These are phyloP conservation scores for Colletotrichum salicis DNA, from an alignment of 2,329 filamentous ascomycete genomes.

Conservation along the genomic window DNA sequence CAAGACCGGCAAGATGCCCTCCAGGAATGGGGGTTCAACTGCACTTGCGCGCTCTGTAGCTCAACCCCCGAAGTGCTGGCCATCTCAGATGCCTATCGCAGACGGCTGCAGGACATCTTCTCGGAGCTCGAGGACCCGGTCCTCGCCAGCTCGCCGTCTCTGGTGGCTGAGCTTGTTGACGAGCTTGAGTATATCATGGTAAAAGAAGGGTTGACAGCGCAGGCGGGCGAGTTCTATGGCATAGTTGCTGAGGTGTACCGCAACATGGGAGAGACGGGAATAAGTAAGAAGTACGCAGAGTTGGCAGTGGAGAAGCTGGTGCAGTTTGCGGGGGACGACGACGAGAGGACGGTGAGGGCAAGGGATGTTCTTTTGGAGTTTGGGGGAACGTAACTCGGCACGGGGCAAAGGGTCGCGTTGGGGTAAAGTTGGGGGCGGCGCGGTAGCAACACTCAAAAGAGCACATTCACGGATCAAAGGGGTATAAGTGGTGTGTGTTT, in stretches of 20 bases:
- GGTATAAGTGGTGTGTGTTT: background rate
- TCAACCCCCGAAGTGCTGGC: slow-evolving; percentile 29
- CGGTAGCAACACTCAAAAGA: background rate
- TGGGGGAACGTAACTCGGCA: background rate
- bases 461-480: background rate
- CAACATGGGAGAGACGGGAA: slow-evolving; percentile 36
- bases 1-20: slow-evolving; percentile 39
- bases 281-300: slow-evolving; percentile 37
- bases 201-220: slow-evolving; percentile 40
- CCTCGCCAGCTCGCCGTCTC: slow-evolving; percentile 17
- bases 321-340: slow-evolving; percentile 39
- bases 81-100: slow-evolving; percentile 39
- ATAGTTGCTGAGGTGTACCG: slow-evolving; percentile 38
- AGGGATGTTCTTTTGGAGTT: slow-evolving; percentile 16
- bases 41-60: slow-evolving; percentile 41
- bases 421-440: slow-evolving; percentile 20
- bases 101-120: slow-evolving; percentile 39
- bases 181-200: slow-evolving; percentile 38
- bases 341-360: slow-evolving; percentile 38
- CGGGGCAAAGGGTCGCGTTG: slow-evolving; percentile 7
- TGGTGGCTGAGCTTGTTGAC: slow-evolving; percentile 31
- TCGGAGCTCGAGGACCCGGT: slow-evolving; percentile 36
- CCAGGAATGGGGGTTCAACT: slow-evolving; percentile 43
- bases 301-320: slow-evolving; percentile 37
- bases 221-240: slow-evolving; percentile 40